Evolutionary conservation across 2,329 filamentous ascomycete genomes (phyloP), one percentile per base, ranked within the genome.

Genomic region (Ophiostoma tasmaniense): DNA sequence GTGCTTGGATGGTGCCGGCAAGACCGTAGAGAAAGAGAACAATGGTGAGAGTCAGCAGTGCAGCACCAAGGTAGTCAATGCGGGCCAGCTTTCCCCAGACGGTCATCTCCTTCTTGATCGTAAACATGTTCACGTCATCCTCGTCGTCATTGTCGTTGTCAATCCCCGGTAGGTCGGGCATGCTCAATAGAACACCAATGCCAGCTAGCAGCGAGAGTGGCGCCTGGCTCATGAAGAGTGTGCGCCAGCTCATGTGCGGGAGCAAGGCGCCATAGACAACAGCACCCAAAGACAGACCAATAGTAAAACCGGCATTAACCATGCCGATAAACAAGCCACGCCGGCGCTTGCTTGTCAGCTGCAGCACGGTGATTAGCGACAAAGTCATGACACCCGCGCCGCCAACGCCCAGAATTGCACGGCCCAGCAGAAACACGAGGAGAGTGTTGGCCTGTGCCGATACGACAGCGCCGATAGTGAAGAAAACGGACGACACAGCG

Each of bases 1-100:
- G 75, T 22, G 81, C 75, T 17, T 87, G 82, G 59, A 95, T 84
- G 13, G 83, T 82, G 0, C 86, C 85, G 0, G 89, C 87, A 0
- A 96, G 83, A 30, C 88, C 74, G 75, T 88, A 89, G 22, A 96
- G 86, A 69, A 96, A 86, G 7, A 92, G 81, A 0, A 90, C 84
- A 20, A 94, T 88, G 2, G 89, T 85, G 3, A 81, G 73, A 1
- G 84, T 85, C 87, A 68, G 50, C 45, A 70, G 80, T 0, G 86
- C 50, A 7, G 90, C 89, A 3, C 92, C 92, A 0, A 88, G 80
- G 73, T 94, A 95, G 77, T 96, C 92, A 68, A 96, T 86, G 0
- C 81, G 80, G 3, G 82, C 83, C 13, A 94, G 80, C 74, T 88
- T 90, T 37, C 83, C 75, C 66, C 77, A 70, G 50, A 83, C 73